Percentiles rank a stretch among this genome's conserved stretches.
phyloP scores from a whole-genome alignment of 495 filamentous ascomycete genomes.

The Cryomyces minteri region DNA sequence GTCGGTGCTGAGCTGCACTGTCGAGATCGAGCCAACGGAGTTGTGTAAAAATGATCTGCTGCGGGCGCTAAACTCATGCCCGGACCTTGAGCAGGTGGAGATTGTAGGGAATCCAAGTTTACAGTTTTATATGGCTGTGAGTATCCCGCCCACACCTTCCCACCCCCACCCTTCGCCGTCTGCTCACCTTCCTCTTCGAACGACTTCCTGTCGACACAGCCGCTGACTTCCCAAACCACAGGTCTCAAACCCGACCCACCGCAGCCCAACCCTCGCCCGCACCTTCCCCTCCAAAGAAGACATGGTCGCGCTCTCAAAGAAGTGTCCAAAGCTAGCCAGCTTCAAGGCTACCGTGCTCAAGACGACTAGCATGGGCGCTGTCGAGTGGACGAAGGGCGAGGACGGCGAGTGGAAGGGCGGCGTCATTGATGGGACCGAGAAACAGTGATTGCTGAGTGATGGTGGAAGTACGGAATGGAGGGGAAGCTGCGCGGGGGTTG shows the following conservation, averaged over 20 bases:
- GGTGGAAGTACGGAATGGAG: too few relatives aligned
- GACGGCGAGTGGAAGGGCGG: constrained; percentile 10
- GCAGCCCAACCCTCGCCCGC: constrained; percentile 2
- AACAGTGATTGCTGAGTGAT: too few relatives aligned
- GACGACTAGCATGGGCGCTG: constrained; percentile 6
- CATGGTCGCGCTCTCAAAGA: constrained; percentile 4
- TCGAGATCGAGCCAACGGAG: constrained; percentile 8
- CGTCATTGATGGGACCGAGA: background rate
- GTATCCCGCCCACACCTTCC: background rate
- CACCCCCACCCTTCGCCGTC: background rate
- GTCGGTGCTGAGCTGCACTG: constrained; percentile 11
- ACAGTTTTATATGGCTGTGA: constrained; percentile 11
- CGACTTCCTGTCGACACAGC: background rate
- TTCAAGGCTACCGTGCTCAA: constrained; percentile 10
- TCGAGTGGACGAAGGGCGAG: constrained; percentile 7
- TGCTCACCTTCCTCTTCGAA: background rate
- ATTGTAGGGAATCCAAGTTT: constrained; percentile 11
- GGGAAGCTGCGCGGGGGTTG: too few relatives aligned
- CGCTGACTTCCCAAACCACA: background rate
- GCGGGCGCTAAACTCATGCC: constrained; percentile 4
- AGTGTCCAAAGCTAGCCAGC: constrained; percentile 7
- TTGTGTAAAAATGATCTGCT: constrained; percentile 9
- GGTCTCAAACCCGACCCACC: constrained; percentile 7
- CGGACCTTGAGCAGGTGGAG: constrained; percentile 14
- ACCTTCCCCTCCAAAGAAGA: constrained; percentile 8